Evolutionary conservation across 306 rosid species (phyloP).

Genomic region (Castanea sativa): DNA sequence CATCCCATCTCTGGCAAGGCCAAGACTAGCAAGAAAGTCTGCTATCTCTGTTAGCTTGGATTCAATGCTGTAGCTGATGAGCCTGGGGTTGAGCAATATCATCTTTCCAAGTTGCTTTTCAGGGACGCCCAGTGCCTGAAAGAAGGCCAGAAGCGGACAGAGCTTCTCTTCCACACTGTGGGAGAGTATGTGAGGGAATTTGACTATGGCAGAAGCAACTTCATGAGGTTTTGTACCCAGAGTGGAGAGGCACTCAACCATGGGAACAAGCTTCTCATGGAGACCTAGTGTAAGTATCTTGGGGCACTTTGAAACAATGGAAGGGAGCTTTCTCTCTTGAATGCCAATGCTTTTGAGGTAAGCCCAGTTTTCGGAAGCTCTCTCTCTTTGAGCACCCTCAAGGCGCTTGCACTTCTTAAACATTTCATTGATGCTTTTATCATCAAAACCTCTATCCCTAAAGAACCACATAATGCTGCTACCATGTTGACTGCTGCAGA

Average conservation of each 20-base stretch:
- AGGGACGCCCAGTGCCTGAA: conserved; percentile 75
- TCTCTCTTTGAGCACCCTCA: conserved; percentile 52
- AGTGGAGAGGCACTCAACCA: conserved; percentile 71
- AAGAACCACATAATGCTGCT: conserved; percentile 82
- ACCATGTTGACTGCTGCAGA: conserved; percentile 48
- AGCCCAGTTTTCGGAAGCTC: conserved; percentile 80
- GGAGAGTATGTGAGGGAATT: conserved; percentile 75
- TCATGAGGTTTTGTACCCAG: conserved; percentile 70
- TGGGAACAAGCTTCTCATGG: conserved; percentile 78
- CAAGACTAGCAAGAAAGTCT: conserved; percentile 64
- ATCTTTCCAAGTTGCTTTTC: conserved; percentile 83
- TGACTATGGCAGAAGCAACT: conserved; percentile 71
- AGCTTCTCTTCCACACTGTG: conserved; percentile 92
- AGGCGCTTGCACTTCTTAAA: conserved; percentile 73
- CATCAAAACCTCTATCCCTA: conserved; percentile 88
- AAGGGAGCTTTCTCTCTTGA: conserved; percentile 83
- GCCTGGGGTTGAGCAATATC: conserved; percentile 82
- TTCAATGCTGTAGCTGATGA: conserved; percentile 84
- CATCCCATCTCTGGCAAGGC: conserved; percentile 71
- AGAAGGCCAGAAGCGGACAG: conserved; percentile 87
- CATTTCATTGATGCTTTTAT: conserved; percentile 59
- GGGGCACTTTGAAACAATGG: conserved; percentile 80
- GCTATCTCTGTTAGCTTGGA: conserved; percentile 66
- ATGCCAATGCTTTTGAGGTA: conserved; percentile 72
- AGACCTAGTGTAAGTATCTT: conserved; percentile 73